Evolutionary conservation across 2,329 filamentous ascomycete genomes (phyloP).

Genomic region (Lachnellula suecica): DNA sequence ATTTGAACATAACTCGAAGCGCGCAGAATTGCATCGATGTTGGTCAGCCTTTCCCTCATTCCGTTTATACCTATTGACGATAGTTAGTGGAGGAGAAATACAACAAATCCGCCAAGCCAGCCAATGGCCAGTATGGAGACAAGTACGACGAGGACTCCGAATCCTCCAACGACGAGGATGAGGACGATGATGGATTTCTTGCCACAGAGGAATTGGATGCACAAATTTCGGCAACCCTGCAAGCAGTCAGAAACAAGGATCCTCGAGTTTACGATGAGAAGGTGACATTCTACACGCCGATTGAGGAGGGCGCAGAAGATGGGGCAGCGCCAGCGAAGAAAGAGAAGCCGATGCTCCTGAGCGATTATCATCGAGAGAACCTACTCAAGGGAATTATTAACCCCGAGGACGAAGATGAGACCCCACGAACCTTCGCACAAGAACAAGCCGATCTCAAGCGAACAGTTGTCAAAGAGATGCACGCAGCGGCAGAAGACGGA

Average conservation of each 20-base stretch:
- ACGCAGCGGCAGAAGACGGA: conserved; percentile 53
- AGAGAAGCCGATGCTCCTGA: conserved; percentile 81
- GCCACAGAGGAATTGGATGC: conserved; percentile 82
- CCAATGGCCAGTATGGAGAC: conserved; percentile 42
- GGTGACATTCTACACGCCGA: conserved; percentile 72
- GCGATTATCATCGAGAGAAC: conserved; percentile 90
- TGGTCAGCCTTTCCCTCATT: conserved; percentile 35
- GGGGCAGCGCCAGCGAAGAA: conserved; percentile 51
- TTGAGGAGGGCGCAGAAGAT: conserved; percentile 50
- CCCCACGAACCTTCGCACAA: conserved; percentile 72
- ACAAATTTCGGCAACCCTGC: conserved; percentile 82
- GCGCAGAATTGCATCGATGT: conserved; percentile 78
- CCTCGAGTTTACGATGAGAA: conserved; percentile 84
- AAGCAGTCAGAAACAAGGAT: conserved; percentile 87
- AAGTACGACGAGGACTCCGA: conserved; percentile 57
- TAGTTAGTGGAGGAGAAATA: conserved; percentile 83
- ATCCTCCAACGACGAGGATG: conserved; percentile 72
- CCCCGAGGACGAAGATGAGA: conserved; percentile 57
- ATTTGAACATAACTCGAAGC: conserved; percentile 97
- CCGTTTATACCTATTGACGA: conserved; percentile 7
- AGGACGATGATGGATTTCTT: conserved; percentile 88
- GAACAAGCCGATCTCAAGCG: conserved; percentile 84
- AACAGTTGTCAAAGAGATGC: conserved; percentile 77
- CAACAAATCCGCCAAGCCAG: conserved; percentile 41
- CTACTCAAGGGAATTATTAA: conserved; percentile 70